Base-by-base conservation (phyloP, 345 rosid genomes). In the Boechera stricta region DNA sequence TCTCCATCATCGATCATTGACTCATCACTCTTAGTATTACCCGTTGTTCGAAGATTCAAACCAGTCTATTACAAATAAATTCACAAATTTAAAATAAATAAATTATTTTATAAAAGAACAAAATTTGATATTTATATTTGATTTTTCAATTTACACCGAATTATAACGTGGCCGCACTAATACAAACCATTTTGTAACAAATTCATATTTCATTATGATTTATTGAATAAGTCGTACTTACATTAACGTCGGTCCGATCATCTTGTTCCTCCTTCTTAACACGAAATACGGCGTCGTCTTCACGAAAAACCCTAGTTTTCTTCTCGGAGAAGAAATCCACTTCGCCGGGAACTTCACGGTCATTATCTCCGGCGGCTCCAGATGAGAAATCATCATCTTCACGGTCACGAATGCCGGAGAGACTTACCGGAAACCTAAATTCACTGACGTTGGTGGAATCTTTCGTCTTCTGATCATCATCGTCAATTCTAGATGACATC, bases 261-360 rank as follows among this genome's bases (percentile, higher is more conserved):
- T 77, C 77, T 7, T 29, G 79, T 51, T 83, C 74, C 77, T 90
- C 94, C 64, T 72, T 79, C 87, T 90, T 91, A 79, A 89, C 85
- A 12, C 42, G 73, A 51, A 83, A 83, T 18, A 61, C 28, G 4
- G 26, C 11, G 18, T 64, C 80, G 5, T 74, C 68, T 7, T 77
- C 81, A 18, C n/a, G 58, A n/a, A 10, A 42, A 39, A 36, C 71
- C 72, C 68, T 78, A 9, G 60, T 69, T 47, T 85, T 88, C 42
- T 77, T 80, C 2, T 84, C 86, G 18, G 89, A 85, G 77, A 94
- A 91, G 77, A 94, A 94, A 81, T 94, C 98, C 1, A 94, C 93
- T 72, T 88, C 98, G 28, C 82, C 82, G 15, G 83, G 82, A 41
- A 75, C 80, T 51, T 79, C 58, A 21, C 78, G 86, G 61, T 75